phyloP scores from a whole-genome alignment of 2,329 filamentous ascomycete genomes.

The Paracorniculantispora psalliotae region DNA sequence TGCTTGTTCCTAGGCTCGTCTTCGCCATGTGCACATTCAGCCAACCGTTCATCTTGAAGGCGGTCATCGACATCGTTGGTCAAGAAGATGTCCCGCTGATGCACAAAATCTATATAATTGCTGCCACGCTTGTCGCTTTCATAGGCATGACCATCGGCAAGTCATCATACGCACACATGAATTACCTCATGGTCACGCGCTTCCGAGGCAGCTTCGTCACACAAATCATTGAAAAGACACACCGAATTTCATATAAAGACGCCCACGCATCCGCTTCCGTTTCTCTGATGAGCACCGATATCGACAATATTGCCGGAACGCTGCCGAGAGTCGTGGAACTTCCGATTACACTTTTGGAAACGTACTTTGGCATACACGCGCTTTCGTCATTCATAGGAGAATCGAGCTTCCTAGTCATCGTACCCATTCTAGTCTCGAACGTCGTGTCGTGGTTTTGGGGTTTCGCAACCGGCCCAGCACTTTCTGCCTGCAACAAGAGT shows the following conservation, averaged over 20 bases:
- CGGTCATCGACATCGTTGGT: not conserved
- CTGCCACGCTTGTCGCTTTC: not conserved
- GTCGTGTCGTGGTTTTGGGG: conserved; percentile 7
- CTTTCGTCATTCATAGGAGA: not conserved
- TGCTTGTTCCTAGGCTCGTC: conserved; percentile 1
- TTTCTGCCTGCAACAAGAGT: not conserved
- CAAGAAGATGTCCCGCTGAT: not conserved
- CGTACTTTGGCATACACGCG: not conserved
- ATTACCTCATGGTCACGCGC: conserved; percentile 26
- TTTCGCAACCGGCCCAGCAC: not conserved
- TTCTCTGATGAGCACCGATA: conserved; percentile 4
- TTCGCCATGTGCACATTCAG: conserved; percentile 5
- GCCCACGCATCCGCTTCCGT: conserved; percentile 23
- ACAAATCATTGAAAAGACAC: conserved; percentile 44
- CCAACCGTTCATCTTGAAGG: conserved; percentile 5
- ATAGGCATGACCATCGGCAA: conserved; percentile 3
- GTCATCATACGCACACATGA: conserved; percentile 3
- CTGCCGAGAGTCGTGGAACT: conserved; percentile 1
- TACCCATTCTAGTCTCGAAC: conserved; percentile 3
- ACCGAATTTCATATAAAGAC: conserved; percentile 25
- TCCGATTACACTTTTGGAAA: not conserved
- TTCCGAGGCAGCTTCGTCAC: conserved; percentile 31
- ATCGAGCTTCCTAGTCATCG: not conserved
- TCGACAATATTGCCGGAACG: conserved; percentile 2
- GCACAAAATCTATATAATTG: not conserved